These are phyloP conservation scores for Metarhizium robertsii DNA, from an alignment of 2,329 filamentous ascomycete species.

Conservation along the genomic window DNA sequence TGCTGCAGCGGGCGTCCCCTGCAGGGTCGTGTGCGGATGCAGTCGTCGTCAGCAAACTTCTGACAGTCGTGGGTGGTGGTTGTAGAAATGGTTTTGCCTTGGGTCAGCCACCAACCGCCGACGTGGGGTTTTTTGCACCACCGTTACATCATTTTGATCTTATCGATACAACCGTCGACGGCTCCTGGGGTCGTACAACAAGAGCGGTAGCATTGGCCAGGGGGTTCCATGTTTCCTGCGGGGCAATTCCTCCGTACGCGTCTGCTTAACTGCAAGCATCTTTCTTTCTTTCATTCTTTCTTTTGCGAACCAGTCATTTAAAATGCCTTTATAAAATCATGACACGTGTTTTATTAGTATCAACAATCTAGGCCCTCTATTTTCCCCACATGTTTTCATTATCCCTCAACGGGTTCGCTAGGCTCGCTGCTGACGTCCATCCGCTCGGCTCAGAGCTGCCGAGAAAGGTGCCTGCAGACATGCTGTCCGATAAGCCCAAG, in stretches of 20 bases:
- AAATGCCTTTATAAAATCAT: no score
- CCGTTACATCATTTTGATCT: slow-evolving; percentile 7
- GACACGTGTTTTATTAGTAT: no score
- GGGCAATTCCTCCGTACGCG: no score
- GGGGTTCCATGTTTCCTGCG: no score
- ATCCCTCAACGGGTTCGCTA: neutral
- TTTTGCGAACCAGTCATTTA: no score
- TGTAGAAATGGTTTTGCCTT: neutral
- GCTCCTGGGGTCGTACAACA: neutral
- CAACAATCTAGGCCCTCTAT: neutral
- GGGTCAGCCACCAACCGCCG: neutral
- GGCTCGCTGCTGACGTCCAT: neutral
- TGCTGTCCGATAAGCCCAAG: neutral
- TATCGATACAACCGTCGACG: slow-evolving; percentile 7
- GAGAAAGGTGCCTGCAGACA: neutral
- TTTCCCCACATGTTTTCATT: neutral
- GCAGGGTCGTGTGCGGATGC: neutral
- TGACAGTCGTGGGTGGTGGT: neutral
- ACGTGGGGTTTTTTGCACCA: slow-evolving; percentile 2
- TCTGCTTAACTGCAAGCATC: no score
- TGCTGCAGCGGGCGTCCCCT: neutral
- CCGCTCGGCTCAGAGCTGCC: slow-evolving; percentile 3
- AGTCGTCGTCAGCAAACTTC: neutral
- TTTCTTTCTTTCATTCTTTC: no score
- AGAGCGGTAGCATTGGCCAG: neutral